These are phyloP conservation scores for Diplocarpon rosae DNA, from an alignment of 2,329 filamentous ascomycete species.

Conservation along the genomic window DNA sequence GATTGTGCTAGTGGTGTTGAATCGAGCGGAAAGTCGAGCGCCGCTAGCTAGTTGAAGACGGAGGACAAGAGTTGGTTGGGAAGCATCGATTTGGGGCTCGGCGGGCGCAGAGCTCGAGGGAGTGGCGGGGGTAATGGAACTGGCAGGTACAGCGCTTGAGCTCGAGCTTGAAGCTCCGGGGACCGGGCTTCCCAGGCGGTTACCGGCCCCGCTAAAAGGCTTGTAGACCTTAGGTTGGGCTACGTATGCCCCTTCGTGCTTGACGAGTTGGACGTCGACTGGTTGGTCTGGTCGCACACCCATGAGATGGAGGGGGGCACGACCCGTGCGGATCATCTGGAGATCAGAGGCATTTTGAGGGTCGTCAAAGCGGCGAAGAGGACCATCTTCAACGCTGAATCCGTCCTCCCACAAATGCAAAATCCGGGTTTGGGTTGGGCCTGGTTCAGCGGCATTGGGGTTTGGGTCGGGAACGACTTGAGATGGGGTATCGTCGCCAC, in stretches of 20 bases:
- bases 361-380: conserved; percentile 68
- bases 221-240: conserved; percentile 64
- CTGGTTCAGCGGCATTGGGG: conserved; percentile 18
- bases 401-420: conserved; percentile 77
- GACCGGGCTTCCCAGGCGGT: conserved; percentile 66
- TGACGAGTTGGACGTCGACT: conserved; percentile 64
- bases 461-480: conserved; percentile 53
- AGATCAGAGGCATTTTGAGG: conserved; percentile 62
- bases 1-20: conserved; percentile 70
- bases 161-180: conserved; percentile 42
- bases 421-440: conserved; percentile 46
- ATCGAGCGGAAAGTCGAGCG: conserved; percentile 64
- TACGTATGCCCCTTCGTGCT: conserved; percentile 64
- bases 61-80: conserved; percentile 56
- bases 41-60: conserved; percentile 73
- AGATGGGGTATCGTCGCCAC: conserved; percentile 65
- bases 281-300: conserved; percentile 64
- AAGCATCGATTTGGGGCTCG: conserved; percentile 45
- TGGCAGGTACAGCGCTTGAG: conserved; percentile 25
- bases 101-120: conserved; percentile 25
- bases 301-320: conserved; percentile 68
- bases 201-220: conserved; percentile 62
- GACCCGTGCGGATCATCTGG: conserved; percentile 64
- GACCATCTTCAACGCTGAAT: conserved; percentile 75
- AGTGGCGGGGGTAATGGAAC: conserved; percentile 19